Evolutionary conservation across 73 alveolate genomes (phyloP).

Genomic region (Paramecium sonneborni): DNA sequence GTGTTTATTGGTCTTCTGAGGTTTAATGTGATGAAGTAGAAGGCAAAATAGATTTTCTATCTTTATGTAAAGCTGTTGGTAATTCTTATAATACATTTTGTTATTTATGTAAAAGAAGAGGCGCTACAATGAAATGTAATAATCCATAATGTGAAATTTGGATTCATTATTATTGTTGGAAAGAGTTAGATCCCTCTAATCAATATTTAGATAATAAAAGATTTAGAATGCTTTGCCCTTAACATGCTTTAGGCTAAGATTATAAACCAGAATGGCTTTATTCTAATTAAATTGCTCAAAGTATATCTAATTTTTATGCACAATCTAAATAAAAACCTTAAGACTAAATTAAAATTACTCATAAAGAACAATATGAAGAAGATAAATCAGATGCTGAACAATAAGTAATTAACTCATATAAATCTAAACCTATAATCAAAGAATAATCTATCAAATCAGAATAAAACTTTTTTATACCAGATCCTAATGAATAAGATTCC

Average conservation of each 20-base stretch:
- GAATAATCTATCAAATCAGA: not conserved
- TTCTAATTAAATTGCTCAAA: not conserved
- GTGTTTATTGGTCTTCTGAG: slow-evolving; percentile 25
- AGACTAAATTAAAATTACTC: not conserved
- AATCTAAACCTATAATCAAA: not conserved
- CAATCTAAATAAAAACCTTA: not conserved
- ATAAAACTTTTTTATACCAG: not conserved
- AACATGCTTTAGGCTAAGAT: not conserved
- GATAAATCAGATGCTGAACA: not conserved
- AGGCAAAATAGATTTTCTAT: not conserved
- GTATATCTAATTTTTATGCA: not conserved
- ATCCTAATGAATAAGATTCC: not conserved
- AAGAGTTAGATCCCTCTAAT: not conserved
- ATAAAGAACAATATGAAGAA: not conserved
- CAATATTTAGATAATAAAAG: not conserved
- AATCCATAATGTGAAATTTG: not conserved
- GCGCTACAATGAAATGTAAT: slow-evolving; percentile 45
- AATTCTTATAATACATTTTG: not conserved
- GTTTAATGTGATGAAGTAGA: slow-evolving; percentile 4
- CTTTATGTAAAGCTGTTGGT: not conserved
- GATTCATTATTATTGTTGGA: slow-evolving; percentile 41
- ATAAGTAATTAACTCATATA: not conserved
- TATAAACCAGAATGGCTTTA: not conserved
- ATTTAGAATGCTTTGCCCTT: not conserved
- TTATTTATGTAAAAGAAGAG: slow-evolving; percentile 34